Conservation (phyloP, 805 yeast species). For the Saturnispora galanensis region DNA sequence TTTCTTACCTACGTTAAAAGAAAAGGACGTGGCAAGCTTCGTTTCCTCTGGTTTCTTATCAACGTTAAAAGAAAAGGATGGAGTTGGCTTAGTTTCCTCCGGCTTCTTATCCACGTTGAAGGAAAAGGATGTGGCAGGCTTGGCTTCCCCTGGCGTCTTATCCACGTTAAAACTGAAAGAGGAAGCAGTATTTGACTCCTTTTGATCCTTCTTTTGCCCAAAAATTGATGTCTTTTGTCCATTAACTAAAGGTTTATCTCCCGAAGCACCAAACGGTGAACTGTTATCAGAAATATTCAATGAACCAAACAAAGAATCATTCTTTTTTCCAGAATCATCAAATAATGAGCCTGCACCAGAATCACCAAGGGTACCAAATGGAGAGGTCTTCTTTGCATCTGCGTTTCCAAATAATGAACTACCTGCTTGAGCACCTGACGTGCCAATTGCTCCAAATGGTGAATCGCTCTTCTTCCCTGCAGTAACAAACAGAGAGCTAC, state of each 20-base stretch:
- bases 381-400: constrained; percentile 8
- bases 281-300: background rate
- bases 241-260: no score
- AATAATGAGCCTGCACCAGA: background rate
- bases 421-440: background rate
- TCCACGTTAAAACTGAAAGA: no score
- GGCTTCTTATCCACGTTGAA: no score
- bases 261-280: background rate
- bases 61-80: background rate
- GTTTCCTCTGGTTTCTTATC: background rate
- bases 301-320: constrained; percentile 16
- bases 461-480: background rate
- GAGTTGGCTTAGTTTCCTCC: background rate
- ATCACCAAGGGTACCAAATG: background rate
- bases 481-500: background rate
- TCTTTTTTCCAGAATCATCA: constrained; percentile 1
- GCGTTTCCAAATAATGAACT: background rate
- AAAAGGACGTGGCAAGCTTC: no score
- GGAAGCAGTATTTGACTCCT: no score
- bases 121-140: no score
- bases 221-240: no score
- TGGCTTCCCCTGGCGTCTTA: background rate
- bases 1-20: background rate
- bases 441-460: background rate
- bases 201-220: no score